These are phyloP conservation scores for Leccinum obscurum DNA, from an alignment of 768 basidiomycete genomes.

Conservation along the genomic window DNA sequence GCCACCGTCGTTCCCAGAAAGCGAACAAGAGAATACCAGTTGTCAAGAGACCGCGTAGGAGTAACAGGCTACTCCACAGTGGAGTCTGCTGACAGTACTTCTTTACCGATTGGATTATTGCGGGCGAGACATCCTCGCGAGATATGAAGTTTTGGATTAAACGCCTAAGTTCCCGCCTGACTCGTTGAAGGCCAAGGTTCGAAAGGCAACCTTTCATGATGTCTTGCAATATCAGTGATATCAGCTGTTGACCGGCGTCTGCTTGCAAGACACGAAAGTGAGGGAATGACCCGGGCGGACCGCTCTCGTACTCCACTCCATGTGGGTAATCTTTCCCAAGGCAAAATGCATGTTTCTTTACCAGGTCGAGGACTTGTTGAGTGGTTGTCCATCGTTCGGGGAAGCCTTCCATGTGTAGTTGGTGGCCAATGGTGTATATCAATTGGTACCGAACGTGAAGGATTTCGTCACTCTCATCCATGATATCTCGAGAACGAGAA, in stretches of 20 bases:
- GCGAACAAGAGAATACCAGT: constrained; percentile 32
- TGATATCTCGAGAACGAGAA: constrained; percentile 26
- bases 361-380: constrained; percentile 31
- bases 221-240: constrained; percentile 13
- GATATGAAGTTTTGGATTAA: constrained; percentile 28
- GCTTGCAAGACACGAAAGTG: constrained; percentile 23
- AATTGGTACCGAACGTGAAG: constrained; percentile 39
- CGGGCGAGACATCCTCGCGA: neutral
- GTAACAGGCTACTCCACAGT: constrained; percentile 27
- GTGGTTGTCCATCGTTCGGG: constrained; percentile 38
- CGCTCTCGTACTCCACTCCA: constrained; percentile 14
- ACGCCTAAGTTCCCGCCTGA: neutral
- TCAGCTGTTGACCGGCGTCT: constrained; percentile 11
- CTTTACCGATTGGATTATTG: constrained; percentile 7
- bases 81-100: neutral
- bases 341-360: constrained; percentile 11
- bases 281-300: constrained; percentile 22
- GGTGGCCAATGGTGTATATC: constrained; percentile 37
- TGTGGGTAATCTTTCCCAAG: too few relatives aligned
- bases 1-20: constrained; percentile 37
- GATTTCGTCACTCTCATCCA: constrained; percentile 35
- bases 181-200: constrained; percentile 17
- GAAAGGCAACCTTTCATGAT: constrained; percentile 19
- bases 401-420: constrained; percentile 27
- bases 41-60: constrained; percentile 37